Conservation (phyloP, 345 rosid species). For the Linum tenue region DNA sequence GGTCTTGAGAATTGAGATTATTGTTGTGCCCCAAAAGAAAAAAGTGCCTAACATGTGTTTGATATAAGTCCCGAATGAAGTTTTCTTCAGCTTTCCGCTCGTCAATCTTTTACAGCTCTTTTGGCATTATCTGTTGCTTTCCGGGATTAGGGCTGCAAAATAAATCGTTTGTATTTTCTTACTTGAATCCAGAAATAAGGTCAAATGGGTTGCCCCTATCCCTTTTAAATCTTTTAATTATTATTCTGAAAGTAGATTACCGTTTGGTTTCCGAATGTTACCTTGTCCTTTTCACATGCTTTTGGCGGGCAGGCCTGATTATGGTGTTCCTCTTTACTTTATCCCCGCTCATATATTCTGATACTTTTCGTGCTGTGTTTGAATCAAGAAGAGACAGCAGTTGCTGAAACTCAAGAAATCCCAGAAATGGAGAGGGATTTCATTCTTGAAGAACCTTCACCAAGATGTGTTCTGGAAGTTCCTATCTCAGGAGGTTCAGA, state of each 20-base stretch:
- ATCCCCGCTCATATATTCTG: neutral
- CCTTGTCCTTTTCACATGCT: neutral
- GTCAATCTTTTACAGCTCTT: neutral
- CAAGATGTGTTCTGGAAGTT: slow-evolving; percentile 53
- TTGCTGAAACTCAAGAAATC: slow-evolving; percentile 17
- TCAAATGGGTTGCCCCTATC: neutral
- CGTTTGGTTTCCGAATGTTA: neutral
- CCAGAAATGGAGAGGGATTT: slow-evolving; percentile 26
- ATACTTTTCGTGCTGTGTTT: neutral
- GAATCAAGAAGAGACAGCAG: slow-evolving; percentile 21
- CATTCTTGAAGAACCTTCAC: slow-evolving; percentile 29
- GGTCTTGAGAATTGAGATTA: no score
- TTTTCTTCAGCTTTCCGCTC: neutral
- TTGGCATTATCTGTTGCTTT: neutral
- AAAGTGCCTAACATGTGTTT: neutral
- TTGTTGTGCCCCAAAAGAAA: no score
- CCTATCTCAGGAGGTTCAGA: slow-evolving; percentile 17
- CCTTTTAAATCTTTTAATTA: no score
- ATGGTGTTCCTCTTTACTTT: neutral
- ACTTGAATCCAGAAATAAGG: neutral
- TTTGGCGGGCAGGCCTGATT: neutral
- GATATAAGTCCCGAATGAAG: neutral
- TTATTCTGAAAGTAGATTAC: neutral
- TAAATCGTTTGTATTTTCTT: neutral
- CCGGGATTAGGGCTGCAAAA: neutral